Base-by-base conservation (phyloP, 805 yeast species). In the Myxozyma vanderwaltii region DNA sequence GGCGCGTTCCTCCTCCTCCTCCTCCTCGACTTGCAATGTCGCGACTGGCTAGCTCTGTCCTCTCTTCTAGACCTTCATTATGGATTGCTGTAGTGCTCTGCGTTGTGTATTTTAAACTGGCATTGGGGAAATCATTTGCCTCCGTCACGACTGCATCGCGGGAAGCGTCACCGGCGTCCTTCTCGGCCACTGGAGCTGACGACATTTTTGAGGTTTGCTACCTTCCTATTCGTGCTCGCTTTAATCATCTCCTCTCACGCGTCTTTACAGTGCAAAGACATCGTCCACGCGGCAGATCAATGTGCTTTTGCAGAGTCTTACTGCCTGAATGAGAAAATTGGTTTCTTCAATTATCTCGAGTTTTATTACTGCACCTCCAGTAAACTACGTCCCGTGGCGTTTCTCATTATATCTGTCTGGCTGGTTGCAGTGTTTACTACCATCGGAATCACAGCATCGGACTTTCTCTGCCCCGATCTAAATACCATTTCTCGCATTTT, bases 371-470 rank as follows among this genome's bases (percentile, higher is more conserved):
- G 70, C 56, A 24, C 64, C 1, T 19, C 57, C 6, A 27, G 23
- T 17, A 48, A 51, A n/a, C 17, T 46, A 6, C 56, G 53, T 19
- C 41, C 47, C 6, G 17, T 65, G 3, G 61, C 58, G 12, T 58
- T 68, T 27, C n/a, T 57, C 8, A 35, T 63, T 19, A 33, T 70
- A 23, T 56, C 66, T 5, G 15, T 69, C 19, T 68, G 73, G 64
- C 68, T 79, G 38, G 56, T 78, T 0, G 65, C 79, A 1, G 72
- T 86, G 24, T 88, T 91, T 65, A 74, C 83, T 27, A 74, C 83
- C 0, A 77, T 92, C 56, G 96, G 96, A 0, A 71, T 86, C 8
- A 82, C 94, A 1, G 95, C 97, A 0, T 86, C 92, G 2, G 91
- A 88, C 70, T 89, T 80, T 68, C 73, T 92, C 47, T 86, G 95